Evolutionary conservation across 2,329 filamentous ascomycete genomes (phyloP).

Genomic region (Nemania diffusa): DNA sequence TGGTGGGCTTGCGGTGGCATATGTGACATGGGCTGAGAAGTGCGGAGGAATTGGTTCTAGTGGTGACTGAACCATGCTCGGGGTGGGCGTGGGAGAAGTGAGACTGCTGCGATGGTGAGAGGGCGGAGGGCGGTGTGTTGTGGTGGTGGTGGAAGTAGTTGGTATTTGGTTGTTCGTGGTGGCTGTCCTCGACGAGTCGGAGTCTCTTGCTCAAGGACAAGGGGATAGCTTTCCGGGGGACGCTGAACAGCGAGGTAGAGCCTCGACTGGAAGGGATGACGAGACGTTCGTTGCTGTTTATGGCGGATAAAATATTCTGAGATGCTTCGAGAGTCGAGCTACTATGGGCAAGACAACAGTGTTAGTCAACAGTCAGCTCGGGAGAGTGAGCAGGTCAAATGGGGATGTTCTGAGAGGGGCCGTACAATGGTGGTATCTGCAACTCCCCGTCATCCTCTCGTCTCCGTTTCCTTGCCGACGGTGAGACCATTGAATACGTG

Average conservation of each 20-base stretch:
- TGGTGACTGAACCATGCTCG: slow-evolving; percentile 28
- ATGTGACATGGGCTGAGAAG: slow-evolving; percentile 70
- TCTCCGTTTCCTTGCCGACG: slow-evolving; percentile 53
- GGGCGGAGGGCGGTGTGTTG: slow-evolving; percentile 7
- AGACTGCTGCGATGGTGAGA: slow-evolving; percentile 36
- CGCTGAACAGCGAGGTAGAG: slow-evolving; percentile 34
- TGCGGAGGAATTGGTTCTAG: slow-evolving; percentile 38
- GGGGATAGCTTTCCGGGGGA: slow-evolving; percentile 45
- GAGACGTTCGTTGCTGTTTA: slow-evolving; percentile 45
- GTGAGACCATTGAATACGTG: slow-evolving; percentile 45
- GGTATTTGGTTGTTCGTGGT: slow-evolving; percentile 26
- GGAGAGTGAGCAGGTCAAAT: not conserved
- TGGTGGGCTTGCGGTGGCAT: slow-evolving; percentile 72
- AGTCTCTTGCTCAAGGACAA: slow-evolving; percentile 46
- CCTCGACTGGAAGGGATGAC: slow-evolving; percentile 34
- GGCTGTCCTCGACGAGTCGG: slow-evolving; percentile 40
- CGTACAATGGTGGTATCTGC: slow-evolving; percentile 46
- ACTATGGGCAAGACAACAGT: slow-evolving; percentile 16
- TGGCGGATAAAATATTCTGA: slow-evolving; percentile 39
- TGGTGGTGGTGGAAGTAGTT: slow-evolving; percentile 23
- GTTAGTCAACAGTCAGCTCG: slow-evolving; percentile 35
- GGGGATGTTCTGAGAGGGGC: slow-evolving; percentile 17
- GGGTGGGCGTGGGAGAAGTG: slow-evolving; percentile 45
- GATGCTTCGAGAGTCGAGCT: slow-evolving; percentile 38
- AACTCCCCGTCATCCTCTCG: slow-evolving; percentile 48